Evolutionary conservation across 106 monocot genomes (phyloP).

Genomic region (Alisma plantagoaquatica): DNA sequence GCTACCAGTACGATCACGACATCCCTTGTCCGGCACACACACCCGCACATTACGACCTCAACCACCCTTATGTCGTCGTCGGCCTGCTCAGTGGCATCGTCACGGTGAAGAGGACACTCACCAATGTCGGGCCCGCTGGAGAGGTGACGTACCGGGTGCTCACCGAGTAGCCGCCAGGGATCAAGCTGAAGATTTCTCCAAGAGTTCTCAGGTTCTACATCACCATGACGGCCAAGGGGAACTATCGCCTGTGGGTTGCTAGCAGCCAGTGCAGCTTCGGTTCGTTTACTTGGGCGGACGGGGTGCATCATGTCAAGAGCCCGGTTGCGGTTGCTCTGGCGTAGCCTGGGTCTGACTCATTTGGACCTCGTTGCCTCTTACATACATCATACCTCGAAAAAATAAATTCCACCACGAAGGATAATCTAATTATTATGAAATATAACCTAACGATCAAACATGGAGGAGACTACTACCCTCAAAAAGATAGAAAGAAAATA

Average conservation of each 20-base stretch:
- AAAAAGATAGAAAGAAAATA: too few relatives aligned
- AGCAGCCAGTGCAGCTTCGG: conserved; percentile 27
- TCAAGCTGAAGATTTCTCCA: conserved; percentile 35
- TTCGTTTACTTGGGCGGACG: conserved; percentile 58
- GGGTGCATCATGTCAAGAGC: conserved; percentile 49
- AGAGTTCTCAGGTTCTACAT: conserved; percentile 29
- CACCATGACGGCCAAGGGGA: conserved; percentile 5
- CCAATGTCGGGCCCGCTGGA: conserved; percentile 47
- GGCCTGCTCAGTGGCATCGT: conserved; percentile 25
- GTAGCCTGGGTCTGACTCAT: too few relatives aligned
- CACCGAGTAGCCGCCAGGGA: conserved; percentile 29
- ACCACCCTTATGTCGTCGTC: conserved; percentile 61
- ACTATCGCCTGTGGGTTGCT: background rate
- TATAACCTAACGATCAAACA: too few relatives aligned
- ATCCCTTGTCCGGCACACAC: conserved; percentile 40
- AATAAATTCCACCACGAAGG: too few relatives aligned
- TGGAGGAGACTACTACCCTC: too few relatives aligned
- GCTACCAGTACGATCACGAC: conserved; percentile 33
- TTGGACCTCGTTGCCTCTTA: too few relatives aligned
- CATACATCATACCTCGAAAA: too few relatives aligned
- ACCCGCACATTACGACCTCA: conserved; percentile 35
- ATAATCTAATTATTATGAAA: too few relatives aligned
- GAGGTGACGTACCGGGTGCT: conserved; percentile 26
- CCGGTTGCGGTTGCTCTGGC: conserved; percentile 51
- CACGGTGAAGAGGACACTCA: conserved; percentile 40